A percentile compares a stretch with the other conserved stretches of the same genome.
These are phyloP conservation scores for Umbelopsis isabellina DNA, from an alignment of 192 early-diverging fungal genomes.

Conservation along the genomic window DNA sequence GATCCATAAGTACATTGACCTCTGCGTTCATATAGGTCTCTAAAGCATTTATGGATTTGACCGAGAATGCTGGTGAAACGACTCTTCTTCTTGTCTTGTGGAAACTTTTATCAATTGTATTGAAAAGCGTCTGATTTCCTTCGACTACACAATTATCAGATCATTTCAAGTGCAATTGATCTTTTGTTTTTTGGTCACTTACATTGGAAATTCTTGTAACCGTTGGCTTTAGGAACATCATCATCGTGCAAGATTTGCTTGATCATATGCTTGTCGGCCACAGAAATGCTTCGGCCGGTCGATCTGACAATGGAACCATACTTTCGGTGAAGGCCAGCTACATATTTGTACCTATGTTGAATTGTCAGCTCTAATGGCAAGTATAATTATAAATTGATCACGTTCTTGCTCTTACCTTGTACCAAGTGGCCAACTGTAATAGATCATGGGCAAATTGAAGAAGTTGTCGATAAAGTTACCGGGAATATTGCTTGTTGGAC, in stretches of 20 bases:
- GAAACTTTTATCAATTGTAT: constrained; percentile 37
- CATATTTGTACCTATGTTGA: constrained; percentile 5
- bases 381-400: not conserved
- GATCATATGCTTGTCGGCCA: constrained; percentile 48
- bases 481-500: constrained; percentile 24
- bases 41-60: constrained; percentile 50
- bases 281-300: constrained; percentile 35
- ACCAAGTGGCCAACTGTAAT: constrained; percentile 19
- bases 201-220: constrained; percentile 11
- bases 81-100: constrained; percentile 47
- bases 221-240: constrained; percentile 26
- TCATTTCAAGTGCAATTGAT: not conserved
- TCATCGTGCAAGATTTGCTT: constrained; percentile 35
- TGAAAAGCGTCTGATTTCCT: constrained; percentile 32
- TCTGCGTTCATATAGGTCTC: constrained; percentile 45
- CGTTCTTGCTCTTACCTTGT: constrained; percentile 13
- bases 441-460: constrained; percentile 2
- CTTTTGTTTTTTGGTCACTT: not conserved
- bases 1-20: constrained; percentile 29
- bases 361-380: not conserved
- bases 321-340: constrained; percentile 31
- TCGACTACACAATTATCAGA: constrained; percentile 10
- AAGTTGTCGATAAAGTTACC: constrained; percentile 29
- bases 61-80: constrained; percentile 52
- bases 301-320: constrained; percentile 47